Evolutionary conservation across 257 asterid species (phyloP).

Genomic region (Fraxinus cuspidata): DNA sequence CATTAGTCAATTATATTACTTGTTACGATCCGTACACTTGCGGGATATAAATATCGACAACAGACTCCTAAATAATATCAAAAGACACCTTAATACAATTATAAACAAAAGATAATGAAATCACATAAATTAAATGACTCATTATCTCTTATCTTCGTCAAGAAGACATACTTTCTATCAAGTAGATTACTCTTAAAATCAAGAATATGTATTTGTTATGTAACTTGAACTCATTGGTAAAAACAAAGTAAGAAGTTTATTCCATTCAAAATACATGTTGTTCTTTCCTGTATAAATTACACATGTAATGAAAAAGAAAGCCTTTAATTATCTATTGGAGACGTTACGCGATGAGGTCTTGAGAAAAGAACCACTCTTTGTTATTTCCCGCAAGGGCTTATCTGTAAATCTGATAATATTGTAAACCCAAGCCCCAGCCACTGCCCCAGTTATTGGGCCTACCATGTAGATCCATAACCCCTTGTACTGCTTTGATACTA

Average conservation of each 20-base stretch:
- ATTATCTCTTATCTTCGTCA: too few relatives aligned
- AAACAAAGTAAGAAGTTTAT: constrained; percentile 8
- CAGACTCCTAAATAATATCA: too few relatives aligned
- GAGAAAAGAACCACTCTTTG: constrained; percentile 69
- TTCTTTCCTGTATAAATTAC: constrained; percentile 12
- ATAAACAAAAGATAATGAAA: too few relatives aligned
- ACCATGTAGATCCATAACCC: constrained; percentile 74
- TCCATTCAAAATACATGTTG: constrained; percentile 12
- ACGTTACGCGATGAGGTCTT: constrained; percentile 28
- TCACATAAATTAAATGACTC: too few relatives aligned
- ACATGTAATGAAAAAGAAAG: constrained; percentile 2
- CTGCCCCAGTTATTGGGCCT: constrained; percentile 77
- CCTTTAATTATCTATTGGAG: constrained; percentile 16
- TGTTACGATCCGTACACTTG: too few relatives aligned
- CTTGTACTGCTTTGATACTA: constrained; percentile 51
- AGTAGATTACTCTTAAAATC: too few relatives aligned
- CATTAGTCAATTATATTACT: too few relatives aligned
- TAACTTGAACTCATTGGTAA: neutral
- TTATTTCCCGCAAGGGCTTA: constrained; percentile 72
- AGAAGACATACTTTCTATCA: too few relatives aligned
- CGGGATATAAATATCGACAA: too few relatives aligned
- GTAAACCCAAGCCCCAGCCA: constrained; percentile 85
- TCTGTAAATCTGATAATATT: constrained; percentile 71
- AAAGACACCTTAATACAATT: too few relatives aligned
- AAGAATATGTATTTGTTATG: neutral